Base-by-base conservation (phyloP, 2,329 filamentous ascomycete genomes). In the Fusarium sp. region DNA sequence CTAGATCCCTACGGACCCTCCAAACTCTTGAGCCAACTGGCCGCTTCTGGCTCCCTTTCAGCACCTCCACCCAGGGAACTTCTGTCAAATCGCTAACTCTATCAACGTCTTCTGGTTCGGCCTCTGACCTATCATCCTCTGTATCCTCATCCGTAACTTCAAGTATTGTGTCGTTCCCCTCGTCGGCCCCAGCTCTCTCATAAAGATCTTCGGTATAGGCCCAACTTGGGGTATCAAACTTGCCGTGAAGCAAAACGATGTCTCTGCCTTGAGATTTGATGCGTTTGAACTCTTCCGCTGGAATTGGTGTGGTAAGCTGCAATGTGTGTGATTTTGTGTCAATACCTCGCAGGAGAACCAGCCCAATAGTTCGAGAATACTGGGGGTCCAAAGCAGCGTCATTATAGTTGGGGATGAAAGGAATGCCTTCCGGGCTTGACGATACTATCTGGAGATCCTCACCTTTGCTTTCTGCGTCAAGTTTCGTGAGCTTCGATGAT, bases 301-400 rank as follows among this genome's bases (percentile, higher is more conserved):
- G 63, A 12, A 91, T 84, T 0, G 93, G 92, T 0, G 91, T 92
- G 5, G 95, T 79, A 3, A 96, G 77, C 66, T 94, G 91, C 8
- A 96, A 81, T 11, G 85, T 79, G 8, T 85, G 83, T 2, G 82
- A 85, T 28, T 81, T 79, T 0, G 82, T 77, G 77, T 95, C 91
- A 66, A 95, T 90, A 9, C 90, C 92, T 3, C 92, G 88, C n/a
- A 96, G 81, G 14, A 96, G 84, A 0, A 89, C 92, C 5, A 93
- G 83, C 5, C 92, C 92, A 8, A 94, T 80, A 20, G 89, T 86
- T 28, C 84, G 84, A 1, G 90, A 92, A 76, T 88, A 84, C 35
- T 79, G 81, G 1, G 93, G 92, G 73, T 93, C 85, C 2, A 94
- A 85, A 2, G 86, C 85, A 6, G 85, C 83, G n/a, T 87, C 85